Conservation (phyloP, 148 eudicot genomes). For the Gaultheria prostrata region DNA sequence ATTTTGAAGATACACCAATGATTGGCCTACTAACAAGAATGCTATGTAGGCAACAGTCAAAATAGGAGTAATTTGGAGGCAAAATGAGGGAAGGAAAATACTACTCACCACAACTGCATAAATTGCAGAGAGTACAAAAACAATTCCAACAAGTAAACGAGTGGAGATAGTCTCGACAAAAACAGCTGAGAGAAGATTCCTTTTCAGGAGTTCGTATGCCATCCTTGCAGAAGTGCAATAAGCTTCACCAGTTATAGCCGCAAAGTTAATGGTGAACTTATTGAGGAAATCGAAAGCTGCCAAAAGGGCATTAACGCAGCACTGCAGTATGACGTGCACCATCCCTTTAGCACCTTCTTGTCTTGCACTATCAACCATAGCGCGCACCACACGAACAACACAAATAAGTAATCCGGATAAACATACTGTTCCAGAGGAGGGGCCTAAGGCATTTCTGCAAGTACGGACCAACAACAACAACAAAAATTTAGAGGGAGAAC, state of each 20-base stretch:
- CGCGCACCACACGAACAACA: slow-evolving; percentile 74
- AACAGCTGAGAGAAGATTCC: slow-evolving; percentile 90
- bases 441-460: slow-evolving; percentile 93
- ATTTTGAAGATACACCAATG: neutral
- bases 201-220: slow-evolving; percentile 86
- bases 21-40: slow-evolving; percentile 6
- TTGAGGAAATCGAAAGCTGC: slow-evolving; percentile 75
- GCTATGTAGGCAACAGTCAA: neutral
- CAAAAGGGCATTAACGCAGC: slow-evolving; percentile 63
- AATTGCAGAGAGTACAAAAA: slow-evolving; percentile 71
- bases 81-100: neutral
- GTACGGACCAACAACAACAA: neutral
- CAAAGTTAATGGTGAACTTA: slow-evolving; percentile 91
- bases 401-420: slow-evolving; percentile 72
- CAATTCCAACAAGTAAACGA: slow-evolving; percentile 70
- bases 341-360: slow-evolving; percentile 68
- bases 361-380: slow-evolving; percentile 80
- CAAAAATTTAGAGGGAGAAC: neutral
- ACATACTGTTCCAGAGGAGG: slow-evolving; percentile 91
- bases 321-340: slow-evolving; percentile 57
- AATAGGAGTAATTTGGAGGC: neutral
- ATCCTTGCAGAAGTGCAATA: slow-evolving; percentile 87
- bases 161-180: slow-evolving; percentile 93
- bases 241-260: slow-evolving; percentile 95
- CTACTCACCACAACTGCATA: slow-evolving; percentile 80